A percentile compares a stretch with the other conserved stretches of the same genome.
Evolutionary conservation across 169 alveolate species (phyloP).

Genomic region (Plasmodium sp.): DNA sequence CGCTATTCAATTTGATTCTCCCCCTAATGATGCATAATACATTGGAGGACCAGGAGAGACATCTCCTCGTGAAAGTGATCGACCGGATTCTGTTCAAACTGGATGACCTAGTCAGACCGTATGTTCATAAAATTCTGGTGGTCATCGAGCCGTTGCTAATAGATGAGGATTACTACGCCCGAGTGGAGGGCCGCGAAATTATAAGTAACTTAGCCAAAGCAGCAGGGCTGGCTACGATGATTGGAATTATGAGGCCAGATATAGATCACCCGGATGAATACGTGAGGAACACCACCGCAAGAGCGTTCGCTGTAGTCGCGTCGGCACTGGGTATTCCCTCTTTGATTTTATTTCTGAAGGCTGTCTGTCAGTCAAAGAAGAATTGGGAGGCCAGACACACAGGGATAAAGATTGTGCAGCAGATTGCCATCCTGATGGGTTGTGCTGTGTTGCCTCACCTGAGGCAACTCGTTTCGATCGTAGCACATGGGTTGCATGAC

Average conservation of each 20-base stretch:
- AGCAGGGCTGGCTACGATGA: constrained; percentile 99
- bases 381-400: constrained; percentile 99
- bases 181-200: constrained; percentile 99
- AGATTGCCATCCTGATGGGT: constrained; percentile 98
- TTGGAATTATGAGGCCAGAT: constrained; percentile 99
- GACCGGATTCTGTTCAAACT: constrained; percentile 97
- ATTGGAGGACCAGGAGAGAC: constrained; percentile 98
- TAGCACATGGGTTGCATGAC: constrained; percentile 97
- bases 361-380: constrained; percentile 97
- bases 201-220: constrained; percentile 96
- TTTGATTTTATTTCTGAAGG: constrained; percentile 97
- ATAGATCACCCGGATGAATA: constrained; percentile 99
- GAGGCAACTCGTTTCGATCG: constrained; percentile 96
- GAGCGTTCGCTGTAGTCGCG: constrained; percentile 99
- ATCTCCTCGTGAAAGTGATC: constrained; percentile 97
- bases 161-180: constrained; percentile 99
- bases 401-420: constrained; percentile 99
- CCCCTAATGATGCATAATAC: constrained; percentile 98
- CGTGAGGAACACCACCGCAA: constrained; percentile 97
- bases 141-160: constrained; percentile 99
- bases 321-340: constrained; percentile 99
- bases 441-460: constrained; percentile 99
- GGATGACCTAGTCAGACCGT: constrained; percentile 98
- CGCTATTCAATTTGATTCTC: constrained; percentile 96
- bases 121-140: constrained; percentile 98